Base-by-base conservation (phyloP, 2,329 filamentous ascomycete species). In the Apiospora phragmitis region DNA sequence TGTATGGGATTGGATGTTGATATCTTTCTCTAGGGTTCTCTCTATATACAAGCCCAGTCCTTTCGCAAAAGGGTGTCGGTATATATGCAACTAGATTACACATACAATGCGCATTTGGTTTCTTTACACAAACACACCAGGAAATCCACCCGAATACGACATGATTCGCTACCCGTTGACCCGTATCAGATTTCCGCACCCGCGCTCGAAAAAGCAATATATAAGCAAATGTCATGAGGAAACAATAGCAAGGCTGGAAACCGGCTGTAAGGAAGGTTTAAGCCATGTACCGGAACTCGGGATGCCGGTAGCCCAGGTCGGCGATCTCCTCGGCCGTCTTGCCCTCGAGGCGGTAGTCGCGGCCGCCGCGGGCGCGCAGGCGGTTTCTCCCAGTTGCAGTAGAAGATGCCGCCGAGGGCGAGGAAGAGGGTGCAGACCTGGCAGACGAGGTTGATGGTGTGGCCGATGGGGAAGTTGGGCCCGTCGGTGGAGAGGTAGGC, bases 351-450 rank as follows among this genome's bases (percentile, higher is more conserved):
- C 87, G 78, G 71, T 84, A 73, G 70, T 87, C 83, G 4, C 87
- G 80, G 73, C 83, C 86, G 6, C 87, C 87, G 7, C 80, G 74
- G 2, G 80, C 82, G 12, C 87, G 80, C 35, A 84, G 76, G 65
- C 76, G 83, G 77, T 90, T 90, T 90, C 79, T 90, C 88, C 76
- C 83, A 85, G 24, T 81, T 73, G 76, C 86, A 88, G 74, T 89
- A 90, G 16, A 80, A 55, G 59, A 90, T 85, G 21, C 87, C 87
- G 32, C 81, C 82, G 5, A 82, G 43, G 1, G 86, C 78, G 7
- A 90, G 80, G 26, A 83, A 71, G 3, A 86, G 75, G 4, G 84
- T 82, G 16, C 76, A 76, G 24, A 85, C 77, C 75, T 89, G 86
- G 1, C 86, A 86, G 4, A 74, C 80, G 65, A 90, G 80, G 74